Conservation (phyloP, 495 filamentous ascomycete genomes). For the Aspergillus biplanus region DNA sequence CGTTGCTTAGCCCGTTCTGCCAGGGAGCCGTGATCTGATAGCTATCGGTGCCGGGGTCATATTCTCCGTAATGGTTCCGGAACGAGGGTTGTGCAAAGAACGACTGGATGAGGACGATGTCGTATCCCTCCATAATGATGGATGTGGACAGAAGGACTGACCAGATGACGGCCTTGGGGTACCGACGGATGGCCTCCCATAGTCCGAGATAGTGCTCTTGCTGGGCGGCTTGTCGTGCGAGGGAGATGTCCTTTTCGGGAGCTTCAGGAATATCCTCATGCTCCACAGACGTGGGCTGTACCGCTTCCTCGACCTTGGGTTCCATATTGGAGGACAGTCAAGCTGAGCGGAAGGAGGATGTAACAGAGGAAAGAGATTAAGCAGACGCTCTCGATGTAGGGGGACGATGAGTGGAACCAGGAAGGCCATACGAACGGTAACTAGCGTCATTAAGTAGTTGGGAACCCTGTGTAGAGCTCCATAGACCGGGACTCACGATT, state of each 20-base stretch:
- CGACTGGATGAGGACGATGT: constrained; percentile 44
- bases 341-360: background rate
- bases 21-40: constrained; percentile 39
- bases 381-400: too few species aligned
- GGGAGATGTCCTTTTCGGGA: background rate
- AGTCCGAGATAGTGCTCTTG: constrained; percentile 25
- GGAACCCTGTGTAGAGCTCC: too few species aligned
- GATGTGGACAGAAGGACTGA: constrained; percentile 47
- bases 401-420: too few species aligned
- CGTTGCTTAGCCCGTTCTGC: constrained; percentile 41
- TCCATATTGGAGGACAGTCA: background rate
- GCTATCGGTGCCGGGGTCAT: constrained; percentile 23
- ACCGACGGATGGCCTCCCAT: background rate
- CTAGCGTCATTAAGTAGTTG: too few species aligned
- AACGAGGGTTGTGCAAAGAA: constrained; percentile 46
- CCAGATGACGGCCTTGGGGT: constrained; percentile 54
- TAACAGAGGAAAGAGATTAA: too few species aligned
- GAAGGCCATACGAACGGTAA: too few species aligned
- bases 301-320: background rate
- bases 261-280: background rate
- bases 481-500: too few species aligned
- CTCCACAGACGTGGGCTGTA: background rate
- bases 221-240: background rate
- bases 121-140: constrained; percentile 58
- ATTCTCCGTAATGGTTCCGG: constrained; percentile 38